phyloP scores from a whole-genome alignment of 805 yeast species.

The Saccharomycopsis babjevae region DNA sequence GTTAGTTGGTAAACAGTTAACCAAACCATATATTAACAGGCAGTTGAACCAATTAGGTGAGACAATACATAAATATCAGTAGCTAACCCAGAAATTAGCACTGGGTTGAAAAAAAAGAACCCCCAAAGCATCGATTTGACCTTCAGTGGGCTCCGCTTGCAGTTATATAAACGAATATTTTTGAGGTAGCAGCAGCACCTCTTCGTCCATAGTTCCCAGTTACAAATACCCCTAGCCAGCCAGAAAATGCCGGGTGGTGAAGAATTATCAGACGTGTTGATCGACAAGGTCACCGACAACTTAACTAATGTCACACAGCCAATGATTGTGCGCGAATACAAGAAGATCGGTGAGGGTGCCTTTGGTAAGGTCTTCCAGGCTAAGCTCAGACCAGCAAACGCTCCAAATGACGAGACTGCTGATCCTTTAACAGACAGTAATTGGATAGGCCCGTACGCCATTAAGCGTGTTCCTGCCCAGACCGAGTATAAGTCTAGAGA shows the following conservation, averaged over 20 bases:
- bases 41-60: no score
- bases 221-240: background rate
- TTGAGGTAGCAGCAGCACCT: background rate
- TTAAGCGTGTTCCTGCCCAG: constrained; percentile 78
- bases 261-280: constrained; percentile 33
- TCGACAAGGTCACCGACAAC: constrained; percentile 55
- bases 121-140: no score
- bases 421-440: constrained; percentile 15
- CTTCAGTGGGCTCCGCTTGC: no score
- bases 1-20: no score
- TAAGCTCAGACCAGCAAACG: constrained; percentile 33
- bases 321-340: constrained; percentile 63
- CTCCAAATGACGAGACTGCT: constrained; percentile 12
- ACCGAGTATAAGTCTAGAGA: constrained; percentile 80
- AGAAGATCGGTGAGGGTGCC: constrained; percentile 77
- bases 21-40: no score
- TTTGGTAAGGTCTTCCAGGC: constrained; percentile 82
- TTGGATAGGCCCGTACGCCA: constrained; percentile 78
- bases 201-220: background rate
- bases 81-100: no score
- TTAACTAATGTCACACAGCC: constrained; percentile 40
- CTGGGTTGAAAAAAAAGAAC: no score
- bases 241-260: background rate
- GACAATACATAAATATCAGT: no score
- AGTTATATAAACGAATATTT: background rate